Evolutionary conservation across 163 green algal genomes (phyloP), one percentile per base, ranked within the genome.

Genomic region (Scenedesmus sp.): DNA sequence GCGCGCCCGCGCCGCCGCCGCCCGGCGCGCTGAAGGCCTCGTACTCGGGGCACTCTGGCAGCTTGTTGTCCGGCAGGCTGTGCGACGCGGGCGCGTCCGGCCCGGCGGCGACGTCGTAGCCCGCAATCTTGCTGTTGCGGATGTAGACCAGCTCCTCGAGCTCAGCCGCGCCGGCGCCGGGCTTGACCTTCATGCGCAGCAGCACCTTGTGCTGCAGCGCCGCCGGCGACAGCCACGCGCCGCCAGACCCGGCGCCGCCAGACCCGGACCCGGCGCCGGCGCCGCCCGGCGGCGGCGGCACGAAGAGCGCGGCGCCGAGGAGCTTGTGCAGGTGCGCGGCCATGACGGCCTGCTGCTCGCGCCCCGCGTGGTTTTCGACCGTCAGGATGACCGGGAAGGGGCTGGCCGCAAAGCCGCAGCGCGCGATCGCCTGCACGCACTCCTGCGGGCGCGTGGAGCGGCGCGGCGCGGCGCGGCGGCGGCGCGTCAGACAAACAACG

Each of bases 301-400:
- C 47, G 31, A 80, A 80, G 45, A 80, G 45, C 15, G 9, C 48
- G 31, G 24, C 5, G 6, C 66, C 66, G 14, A 75, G 17, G 9
- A 11, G 28, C 15, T 45, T 2, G 7, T 70, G 70, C 56, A 78
- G 26, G 22, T 51, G 26, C 26, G 33, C 36, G 6, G 70, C 70
- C 70, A 78, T 78, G 4, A 2, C 22, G n/a, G 33, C 58, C 45
- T 80, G 71, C 71, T 80, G 71, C 20, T 70, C 57, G 4, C 31
- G 34, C 18, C 70, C 70, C 45, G 70, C 39, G 39, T 80, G 71
- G 58, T 72, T 80, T 20, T 80, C 71, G 24, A 80, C 36, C 2
- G 71, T 80, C 18, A 80, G 45, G 22, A 80, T 80, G 28, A 80
- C 71, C 0, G 71, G 71, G 71, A 62, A 80, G 22, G 71, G 71